Evolutionary conservation across 2,329 filamentous ascomycete species (phyloP), one percentile per base, ranked within the genome.

Genomic region (Nothomitra cinnamomea): DNA sequence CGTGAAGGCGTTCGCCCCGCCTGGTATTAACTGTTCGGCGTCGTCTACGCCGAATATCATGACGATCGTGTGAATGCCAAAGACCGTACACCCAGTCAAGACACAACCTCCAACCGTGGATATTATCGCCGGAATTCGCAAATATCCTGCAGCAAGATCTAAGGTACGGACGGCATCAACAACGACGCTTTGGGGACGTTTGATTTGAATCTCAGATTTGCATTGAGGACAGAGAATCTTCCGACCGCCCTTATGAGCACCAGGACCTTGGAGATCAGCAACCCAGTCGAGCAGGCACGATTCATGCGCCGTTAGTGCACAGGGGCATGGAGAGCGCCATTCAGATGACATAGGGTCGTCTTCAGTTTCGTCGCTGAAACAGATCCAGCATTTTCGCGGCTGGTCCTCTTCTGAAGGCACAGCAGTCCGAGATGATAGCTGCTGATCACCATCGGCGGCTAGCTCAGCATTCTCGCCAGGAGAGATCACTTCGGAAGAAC

Each of bases 251-350:
- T 70, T 69, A 56, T 71, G 63, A 17, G 76, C 68, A 38, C 70
- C 74, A 1, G 77, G 77, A 21, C 76, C 72, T 68, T 95, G 88
- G 63, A 87, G 79, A 63, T 95, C 87, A n/a, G 86, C 83, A 17
- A 96, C 83, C 89, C 89, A 98, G 61, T 87, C 84, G 40, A 96
- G 74, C 59, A 96, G 75, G 65, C 89, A 95, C 56, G 80, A 78
- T 65, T 96, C 88, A 65, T 98, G 92, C 1, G 89, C 92, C 54
- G 86, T 85, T 40, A 98, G 74, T 12, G 86, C 88, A 68, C 92
- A 98, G 0, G 83, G 84, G 65, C 92, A 98, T 1, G 92, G 89
- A 53, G 84, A 85, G 45, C 87, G 81, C 90, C 92, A 98, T 59
- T 75, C 73, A 1, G 74, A 73, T 24, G 76, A 76, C 12, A 73